These are phyloP conservation scores for Glycine latifolia DNA, from an alignment of 306 rosid genomes.

Conservation along the genomic window DNA sequence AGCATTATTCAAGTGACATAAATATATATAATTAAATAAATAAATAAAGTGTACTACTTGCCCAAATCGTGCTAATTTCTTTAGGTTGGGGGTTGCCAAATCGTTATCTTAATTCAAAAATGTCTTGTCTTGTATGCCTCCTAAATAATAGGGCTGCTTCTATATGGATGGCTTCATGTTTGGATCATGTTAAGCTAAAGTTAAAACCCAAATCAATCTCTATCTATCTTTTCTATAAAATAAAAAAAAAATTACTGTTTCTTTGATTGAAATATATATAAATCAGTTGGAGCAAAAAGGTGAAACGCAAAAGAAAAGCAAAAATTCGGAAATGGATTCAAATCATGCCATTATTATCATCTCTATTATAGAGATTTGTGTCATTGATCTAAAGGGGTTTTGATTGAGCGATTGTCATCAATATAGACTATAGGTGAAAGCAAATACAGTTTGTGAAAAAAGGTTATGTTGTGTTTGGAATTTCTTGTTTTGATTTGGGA, in stretches of 20 bases:
- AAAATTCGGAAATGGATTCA: conserved; percentile 24
- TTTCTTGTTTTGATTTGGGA: conserved; percentile 44
- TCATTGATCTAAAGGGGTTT: conserved; percentile 10
- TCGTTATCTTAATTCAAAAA: conserved; percentile 48
- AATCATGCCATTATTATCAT: conserved; percentile 29
- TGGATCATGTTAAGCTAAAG: conserved; percentile 42
- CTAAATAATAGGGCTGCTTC: conserved; percentile 40
- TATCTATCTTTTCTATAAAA: background rate
- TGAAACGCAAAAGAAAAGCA: conserved; percentile 30
- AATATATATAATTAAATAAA: background rate
- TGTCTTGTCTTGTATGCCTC: conserved; percentile 50
- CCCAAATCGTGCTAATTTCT: conserved; percentile 32
- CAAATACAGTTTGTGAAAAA: conserved; percentile 34
- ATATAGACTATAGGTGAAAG: background rate
- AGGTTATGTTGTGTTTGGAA: conserved; percentile 37
- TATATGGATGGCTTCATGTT: conserved; percentile 16
- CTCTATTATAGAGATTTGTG: conserved; percentile 35
- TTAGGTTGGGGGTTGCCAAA: conserved; percentile 49
- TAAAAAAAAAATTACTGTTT: background rate
- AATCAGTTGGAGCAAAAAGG: conserved; percentile 24
- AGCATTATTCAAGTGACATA: conserved; percentile 43
- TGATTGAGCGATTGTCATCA: conserved; percentile 28
- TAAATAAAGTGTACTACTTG: background rate
- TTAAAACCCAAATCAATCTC: conserved; percentile 30
- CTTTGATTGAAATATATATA: conserved; percentile 4